A percentile compares a stretch with the other conserved stretches of the same genome.
These are phyloP conservation scores for Tagetes erecta DNA, from an alignment of 129 eudicot species.

Conservation along the genomic window DNA sequence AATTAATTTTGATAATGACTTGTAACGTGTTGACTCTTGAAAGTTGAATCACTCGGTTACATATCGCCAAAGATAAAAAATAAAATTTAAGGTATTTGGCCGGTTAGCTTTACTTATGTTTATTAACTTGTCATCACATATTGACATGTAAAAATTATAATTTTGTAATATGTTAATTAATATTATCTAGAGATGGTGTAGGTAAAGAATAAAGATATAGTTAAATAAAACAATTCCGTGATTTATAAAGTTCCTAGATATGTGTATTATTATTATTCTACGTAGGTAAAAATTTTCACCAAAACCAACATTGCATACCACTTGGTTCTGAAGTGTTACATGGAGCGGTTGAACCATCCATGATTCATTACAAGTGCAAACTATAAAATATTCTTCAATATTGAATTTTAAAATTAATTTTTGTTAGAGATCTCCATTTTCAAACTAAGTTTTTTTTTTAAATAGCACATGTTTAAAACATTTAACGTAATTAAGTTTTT, in stretches of 20 bases:
- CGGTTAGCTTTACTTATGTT: neutral
- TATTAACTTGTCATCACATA: neutral
- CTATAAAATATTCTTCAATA: too few relatives aligned
- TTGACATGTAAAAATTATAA: neutral
- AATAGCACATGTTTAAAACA: too few relatives aligned
- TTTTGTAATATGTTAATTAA: neutral
- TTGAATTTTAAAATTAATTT: too few relatives aligned
- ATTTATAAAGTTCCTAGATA: neutral
- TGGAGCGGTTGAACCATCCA: neutral
- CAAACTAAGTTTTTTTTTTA: too few relatives aligned
- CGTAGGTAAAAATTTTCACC: neutral
- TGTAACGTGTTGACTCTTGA: conserved; percentile 11
- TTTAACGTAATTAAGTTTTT: too few relatives aligned
- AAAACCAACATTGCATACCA: neutral
- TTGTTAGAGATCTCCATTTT: too few relatives aligned
- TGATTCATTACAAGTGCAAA: neutral
- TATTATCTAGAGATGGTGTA: neutral
- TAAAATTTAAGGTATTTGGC: neutral
- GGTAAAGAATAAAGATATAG: too few relatives aligned
- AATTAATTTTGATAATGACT: neutral
- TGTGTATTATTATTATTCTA: too few relatives aligned
- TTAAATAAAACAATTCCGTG: neutral
- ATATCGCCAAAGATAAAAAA: neutral
- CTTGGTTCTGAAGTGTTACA: neutral
- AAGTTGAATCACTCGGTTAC: neutral